phyloP scores from a whole-genome alignment of 495 filamentous ascomycete genomes.

The Daldinia loculata region DNA sequence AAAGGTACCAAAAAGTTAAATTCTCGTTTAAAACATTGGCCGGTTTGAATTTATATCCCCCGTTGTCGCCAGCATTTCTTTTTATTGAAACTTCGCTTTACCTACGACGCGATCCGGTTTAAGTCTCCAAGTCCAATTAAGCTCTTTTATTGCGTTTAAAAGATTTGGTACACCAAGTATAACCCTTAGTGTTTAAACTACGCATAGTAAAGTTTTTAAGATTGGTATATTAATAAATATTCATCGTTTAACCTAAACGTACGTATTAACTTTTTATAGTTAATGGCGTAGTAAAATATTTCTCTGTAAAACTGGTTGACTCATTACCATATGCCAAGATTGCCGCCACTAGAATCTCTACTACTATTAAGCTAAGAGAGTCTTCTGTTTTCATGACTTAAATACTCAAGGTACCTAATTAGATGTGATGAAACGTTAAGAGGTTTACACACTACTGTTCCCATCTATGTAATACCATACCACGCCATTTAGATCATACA shows the following conservation, averaged over 20 bases:
- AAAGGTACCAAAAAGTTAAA: background rate
- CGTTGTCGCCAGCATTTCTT: background rate
- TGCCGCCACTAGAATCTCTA: no score
- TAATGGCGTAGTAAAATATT: no score
- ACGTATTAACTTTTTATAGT: no score
- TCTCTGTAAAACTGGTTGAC: background rate
- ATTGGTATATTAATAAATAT: constrained; percentile 21
- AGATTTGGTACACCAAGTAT: constrained; percentile 22
- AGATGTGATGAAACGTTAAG: background rate
- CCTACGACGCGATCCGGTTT: background rate
- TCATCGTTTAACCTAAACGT: background rate
- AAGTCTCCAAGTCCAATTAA: background rate
- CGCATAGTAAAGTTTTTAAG: constrained; percentile 1
- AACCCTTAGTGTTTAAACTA: constrained; percentile 22
- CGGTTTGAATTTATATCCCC: background rate
- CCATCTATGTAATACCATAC: constrained; percentile 6
- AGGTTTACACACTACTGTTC: background rate
- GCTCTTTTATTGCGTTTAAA: background rate
- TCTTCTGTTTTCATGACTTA: background rate
- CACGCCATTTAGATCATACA: constrained; percentile 28
- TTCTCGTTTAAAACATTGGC: background rate
- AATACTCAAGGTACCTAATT: background rate
- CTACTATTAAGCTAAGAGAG: background rate
- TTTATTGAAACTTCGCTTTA: background rate
- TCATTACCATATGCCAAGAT: background rate